A percentile compares a stretch with the other conserved stretches of the same genome.
phyloP scores from a whole-genome alignment of 352 stramenopile genomes.

The Globisporangium lucens region DNA sequence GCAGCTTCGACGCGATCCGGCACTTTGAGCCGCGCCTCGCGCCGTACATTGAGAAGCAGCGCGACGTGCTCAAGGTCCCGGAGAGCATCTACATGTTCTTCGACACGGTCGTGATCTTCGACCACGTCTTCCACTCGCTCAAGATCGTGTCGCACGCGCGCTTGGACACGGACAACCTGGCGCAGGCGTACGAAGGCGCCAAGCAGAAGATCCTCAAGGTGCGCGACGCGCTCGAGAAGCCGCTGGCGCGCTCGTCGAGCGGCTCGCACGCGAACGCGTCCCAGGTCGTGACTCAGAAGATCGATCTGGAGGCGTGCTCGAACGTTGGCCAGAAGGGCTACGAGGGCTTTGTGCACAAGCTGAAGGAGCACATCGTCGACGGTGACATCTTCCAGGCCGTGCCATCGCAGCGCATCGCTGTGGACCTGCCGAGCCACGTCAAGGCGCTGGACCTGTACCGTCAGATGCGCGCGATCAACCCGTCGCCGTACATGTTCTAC shows the following conservation, averaged over 20 bases:
- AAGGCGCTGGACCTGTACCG: slow-evolving; percentile 82
- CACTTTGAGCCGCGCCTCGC: slow-evolving; percentile 87
- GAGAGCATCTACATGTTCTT: slow-evolving; percentile 92
- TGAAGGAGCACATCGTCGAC: slow-evolving; percentile 88
- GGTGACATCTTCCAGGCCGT: slow-evolving; percentile 90
- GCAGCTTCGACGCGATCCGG: slow-evolving; percentile 85
- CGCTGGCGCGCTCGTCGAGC: slow-evolving; percentile 52
- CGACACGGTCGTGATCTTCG: slow-evolving; percentile 87
- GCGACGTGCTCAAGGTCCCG: slow-evolving; percentile 76
- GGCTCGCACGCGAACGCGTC: slow-evolving; percentile 50
- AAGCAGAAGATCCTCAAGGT: slow-evolving; percentile 72
- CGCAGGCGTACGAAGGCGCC: slow-evolving; percentile 64
- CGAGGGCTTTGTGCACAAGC: slow-evolving; percentile 83
- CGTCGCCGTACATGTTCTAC: slow-evolving; percentile 90
- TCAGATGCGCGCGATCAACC: slow-evolving; percentile 88
- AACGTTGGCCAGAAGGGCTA: slow-evolving; percentile 84
- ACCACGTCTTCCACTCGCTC: slow-evolving; percentile 89
- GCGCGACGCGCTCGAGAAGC: slow-evolving; percentile 56
- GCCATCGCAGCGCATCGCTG: slow-evolving; percentile 72
- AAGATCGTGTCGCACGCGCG: slow-evolving; percentile 86
- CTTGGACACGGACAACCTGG: slow-evolving; percentile 64
- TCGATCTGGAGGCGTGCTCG: slow-evolving; percentile 72
- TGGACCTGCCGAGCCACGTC: slow-evolving; percentile 67
- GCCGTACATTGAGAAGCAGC: slow-evolving; percentile 70
- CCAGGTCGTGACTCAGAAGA: slow-evolving; percentile 23